Percentiles rank a stretch among this genome's conserved stretches.
Evolutionary conservation across 352 stramenopile genomes (phyloP).

Genomic region (Phytopythium ostracodes): DNA sequence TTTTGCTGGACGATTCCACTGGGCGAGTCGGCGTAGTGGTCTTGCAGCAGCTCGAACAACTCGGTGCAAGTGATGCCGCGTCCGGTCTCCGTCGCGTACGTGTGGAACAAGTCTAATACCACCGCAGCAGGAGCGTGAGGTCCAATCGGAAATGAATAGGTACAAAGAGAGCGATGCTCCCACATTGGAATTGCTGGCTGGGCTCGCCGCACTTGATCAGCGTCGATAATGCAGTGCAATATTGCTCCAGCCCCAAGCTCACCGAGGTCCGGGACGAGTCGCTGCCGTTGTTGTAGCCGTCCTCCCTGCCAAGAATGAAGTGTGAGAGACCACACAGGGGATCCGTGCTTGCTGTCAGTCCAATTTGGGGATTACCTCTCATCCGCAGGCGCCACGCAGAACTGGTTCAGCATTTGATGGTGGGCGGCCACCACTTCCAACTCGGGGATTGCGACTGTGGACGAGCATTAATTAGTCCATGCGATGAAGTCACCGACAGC

Average conservation of each 20-base stretch:
- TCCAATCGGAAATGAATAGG: no score
- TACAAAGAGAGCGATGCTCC: conserved; percentile 4
- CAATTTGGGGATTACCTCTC: conserved; percentile 13
- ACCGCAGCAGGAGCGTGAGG: neutral
- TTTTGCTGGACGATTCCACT: neutral
- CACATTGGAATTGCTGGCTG: conserved; percentile 59
- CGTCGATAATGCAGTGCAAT: conserved; percentile 36
- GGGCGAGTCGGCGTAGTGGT: conserved; percentile 28
- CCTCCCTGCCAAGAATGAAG: neutral
- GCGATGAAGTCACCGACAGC: neutral
- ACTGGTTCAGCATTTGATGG: conserved; percentile 35
- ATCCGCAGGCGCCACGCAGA: conserved; percentile 24
- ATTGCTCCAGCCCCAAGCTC: conserved; percentile 47
- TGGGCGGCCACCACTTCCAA: conserved; percentile 41
- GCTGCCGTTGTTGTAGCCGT: neutral
- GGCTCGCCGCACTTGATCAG: conserved; percentile 38
- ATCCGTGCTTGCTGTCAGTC: neutral
- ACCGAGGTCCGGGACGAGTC: neutral
- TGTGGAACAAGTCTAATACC: conserved; percentile 45
- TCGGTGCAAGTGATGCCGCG: conserved; percentile 51
- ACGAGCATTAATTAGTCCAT: neutral
- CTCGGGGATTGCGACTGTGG: conserved; percentile 5
- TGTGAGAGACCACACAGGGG: neutral
- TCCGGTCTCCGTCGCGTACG: conserved; percentile 48
- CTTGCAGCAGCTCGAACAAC: conserved; percentile 49